These are phyloP conservation scores for Orbilia javanica DNA, from an alignment of 2,329 filamentous ascomycete species.

Conservation along the genomic window DNA sequence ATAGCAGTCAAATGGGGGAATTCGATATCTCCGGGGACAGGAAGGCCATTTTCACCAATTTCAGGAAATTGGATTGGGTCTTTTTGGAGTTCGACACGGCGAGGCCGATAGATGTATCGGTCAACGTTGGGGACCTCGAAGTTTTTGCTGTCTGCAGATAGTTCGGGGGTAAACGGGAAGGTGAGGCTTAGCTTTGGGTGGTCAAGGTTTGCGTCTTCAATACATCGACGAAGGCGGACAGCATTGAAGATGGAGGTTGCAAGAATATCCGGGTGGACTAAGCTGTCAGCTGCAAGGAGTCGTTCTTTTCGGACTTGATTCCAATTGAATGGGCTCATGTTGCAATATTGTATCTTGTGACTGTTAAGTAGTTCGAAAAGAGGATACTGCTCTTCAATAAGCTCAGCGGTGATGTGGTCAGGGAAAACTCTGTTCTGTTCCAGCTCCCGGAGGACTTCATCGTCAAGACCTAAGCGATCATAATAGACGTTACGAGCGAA, in stretches of 20 bases:
- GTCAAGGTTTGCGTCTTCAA: slow-evolving; percentile 19
- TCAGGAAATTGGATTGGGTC: slow-evolving; percentile 13
- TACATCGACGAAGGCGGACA: slow-evolving; percentile 24
- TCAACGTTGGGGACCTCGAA: slow-evolving; percentile 37
- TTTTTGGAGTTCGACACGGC: slow-evolving; percentile 35
- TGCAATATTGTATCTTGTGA: slow-evolving; percentile 24
- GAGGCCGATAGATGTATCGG: slow-evolving; percentile 37
- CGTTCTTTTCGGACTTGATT: slow-evolving; percentile 36
- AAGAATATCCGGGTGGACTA: slow-evolving; percentile 33
- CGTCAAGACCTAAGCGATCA: slow-evolving; percentile 30
- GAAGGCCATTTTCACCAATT: neutral
- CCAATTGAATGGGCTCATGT: slow-evolving; percentile 51
- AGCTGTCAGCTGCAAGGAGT: neutral
- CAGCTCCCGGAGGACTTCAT: neutral
- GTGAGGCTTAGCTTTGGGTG: slow-evolving; percentile 6
- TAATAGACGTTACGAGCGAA: slow-evolving; percentile 44
- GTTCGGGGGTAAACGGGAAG: slow-evolving; percentile 3
- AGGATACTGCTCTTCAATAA: slow-evolving; percentile 29
- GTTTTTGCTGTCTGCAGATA: neutral
- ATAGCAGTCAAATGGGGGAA: slow-evolving; percentile 12
- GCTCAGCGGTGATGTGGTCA: slow-evolving; percentile 25
- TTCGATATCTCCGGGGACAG: neutral
- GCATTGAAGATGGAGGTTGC: slow-evolving; percentile 39
- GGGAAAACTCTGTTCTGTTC: slow-evolving; percentile 26
- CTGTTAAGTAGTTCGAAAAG: slow-evolving; percentile 47